Evolutionary conservation across 1,284 basidiomycete genomes (phyloP), one percentile per base, ranked within the genome.

Genomic region (Ustilago hordei): DNA sequence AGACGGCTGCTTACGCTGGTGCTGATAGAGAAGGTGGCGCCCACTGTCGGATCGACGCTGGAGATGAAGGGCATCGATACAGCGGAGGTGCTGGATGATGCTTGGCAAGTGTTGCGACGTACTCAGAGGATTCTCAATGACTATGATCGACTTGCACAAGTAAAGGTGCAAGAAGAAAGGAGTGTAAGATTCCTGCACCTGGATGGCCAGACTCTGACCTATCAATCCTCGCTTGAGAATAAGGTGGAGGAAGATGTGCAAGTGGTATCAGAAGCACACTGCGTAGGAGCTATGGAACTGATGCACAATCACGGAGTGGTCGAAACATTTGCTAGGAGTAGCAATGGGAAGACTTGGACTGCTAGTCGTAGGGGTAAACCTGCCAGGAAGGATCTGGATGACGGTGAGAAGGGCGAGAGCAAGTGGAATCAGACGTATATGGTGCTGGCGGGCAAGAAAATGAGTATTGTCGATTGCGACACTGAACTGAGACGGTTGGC

Each of bases 401-500:
- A 36, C 13, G 34, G 28, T 12, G 41, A 31, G 31, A 23, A 32
- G 15, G 11, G 38, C 3, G 45, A 23, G 38, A n/a, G 3, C 17
- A 32, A 41, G 17, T 53, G 32, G 19, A 69, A 66, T 55, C 64
- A 75, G 62, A 79, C 77, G 7, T 79, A 63, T 15, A 64, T 79
- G 72, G 66, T 76, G n/a, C 43, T 72, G 45, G 60, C 64, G n/a
- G 77, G 77, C 17, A 68, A 66, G 52, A 79, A 70, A 60, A 66
- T 70, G 17, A 79, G 73, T 50, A 79, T 79, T 17, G 74, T 75
- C 0, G 77, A 79, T 58, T 71, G 69, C 55, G 77, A 79, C 31
- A 61, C 41, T 4, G 69, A 79, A 55, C 47, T 79, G 55, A 60
- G 77, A 17, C 64, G 34, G 62, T 28, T 79, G 58, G 77, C 77